phyloP scores from a whole-genome alignment of 805 yeast genomes.

The Blastobotrys mokoenaii region DNA sequence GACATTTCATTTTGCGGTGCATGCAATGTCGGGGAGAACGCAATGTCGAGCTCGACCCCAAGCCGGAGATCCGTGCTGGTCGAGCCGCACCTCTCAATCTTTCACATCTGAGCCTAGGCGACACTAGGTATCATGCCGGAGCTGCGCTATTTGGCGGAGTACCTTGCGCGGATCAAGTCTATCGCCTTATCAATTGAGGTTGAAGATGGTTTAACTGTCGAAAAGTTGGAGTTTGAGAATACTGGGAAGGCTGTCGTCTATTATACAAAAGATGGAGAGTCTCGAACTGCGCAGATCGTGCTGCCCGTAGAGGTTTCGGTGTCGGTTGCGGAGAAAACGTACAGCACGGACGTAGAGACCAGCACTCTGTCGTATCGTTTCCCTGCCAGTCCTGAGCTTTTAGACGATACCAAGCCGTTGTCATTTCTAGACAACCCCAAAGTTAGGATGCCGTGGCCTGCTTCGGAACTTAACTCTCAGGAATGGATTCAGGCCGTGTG shows the following conservation, averaged over 20 bases:
- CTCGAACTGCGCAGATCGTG: not conserved
- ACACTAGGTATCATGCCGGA: not conserved
- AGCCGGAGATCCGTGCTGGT: too few species aligned
- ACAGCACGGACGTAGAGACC: conserved; percentile 3
- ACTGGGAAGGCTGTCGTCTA: conserved; percentile 8
- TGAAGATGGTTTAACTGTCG: conserved; percentile 5
- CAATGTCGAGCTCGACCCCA: too few species aligned
- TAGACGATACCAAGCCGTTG: not conserved
- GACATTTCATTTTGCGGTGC: too few species aligned
- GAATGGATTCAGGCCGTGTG: not conserved
- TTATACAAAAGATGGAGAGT: conserved; percentile 8
- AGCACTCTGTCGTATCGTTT: conserved; percentile 11
- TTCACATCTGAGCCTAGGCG: not conserved
- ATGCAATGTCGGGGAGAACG: too few species aligned
- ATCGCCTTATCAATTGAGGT: conserved; percentile 15
- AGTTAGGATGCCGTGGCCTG: conserved; percentile 15
- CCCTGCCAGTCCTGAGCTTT: conserved; percentile 16
- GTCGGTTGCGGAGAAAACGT: conserved; percentile 3
- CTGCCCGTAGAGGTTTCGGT: conserved; percentile 7
- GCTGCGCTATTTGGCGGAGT: conserved; percentile 21
- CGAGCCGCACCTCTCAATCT: not conserved
- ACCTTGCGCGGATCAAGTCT: conserved; percentile 16
- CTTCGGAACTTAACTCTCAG: conserved; percentile 2
- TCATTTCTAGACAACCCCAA: conserved; percentile 6
- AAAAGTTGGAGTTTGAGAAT: conserved; percentile 9